Percentiles rank a stretch among this genome's conserved stretches.
These are phyloP conservation scores for Myxozyma sirexii DNA, from an alignment of 805 yeast genomes.

Conservation along the genomic window DNA sequence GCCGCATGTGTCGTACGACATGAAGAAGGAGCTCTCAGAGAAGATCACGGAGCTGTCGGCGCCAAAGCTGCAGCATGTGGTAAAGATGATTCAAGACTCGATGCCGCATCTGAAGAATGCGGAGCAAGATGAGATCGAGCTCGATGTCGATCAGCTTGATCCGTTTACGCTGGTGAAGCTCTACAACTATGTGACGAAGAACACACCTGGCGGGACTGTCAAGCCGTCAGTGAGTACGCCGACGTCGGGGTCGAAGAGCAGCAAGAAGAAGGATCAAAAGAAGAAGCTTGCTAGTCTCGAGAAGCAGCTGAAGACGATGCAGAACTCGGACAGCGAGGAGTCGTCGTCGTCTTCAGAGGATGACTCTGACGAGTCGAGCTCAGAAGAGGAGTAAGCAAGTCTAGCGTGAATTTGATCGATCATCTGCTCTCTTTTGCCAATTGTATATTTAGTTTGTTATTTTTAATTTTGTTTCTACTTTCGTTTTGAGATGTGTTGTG, in stretches of 20 bases:
- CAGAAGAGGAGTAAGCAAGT: conserved; percentile 30
- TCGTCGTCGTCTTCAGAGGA: conserved; percentile 31
- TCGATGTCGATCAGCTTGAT: conserved; percentile 92
- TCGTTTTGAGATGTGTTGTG: background rate
- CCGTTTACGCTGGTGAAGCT: conserved; percentile 78
- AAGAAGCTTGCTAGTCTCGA: conserved; percentile 71
- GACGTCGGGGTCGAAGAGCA: conserved; percentile 10
- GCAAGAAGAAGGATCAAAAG: conserved; percentile 60
- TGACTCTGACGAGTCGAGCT: conserved; percentile 32
- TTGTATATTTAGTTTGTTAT: background rate
- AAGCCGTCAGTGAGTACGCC: conserved; percentile 19
- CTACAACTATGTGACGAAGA: conserved; percentile 76
- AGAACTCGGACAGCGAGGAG: conserved; percentile 20
- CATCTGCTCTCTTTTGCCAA: background rate
- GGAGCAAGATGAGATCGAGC: conserved; percentile 79
- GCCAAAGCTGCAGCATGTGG: conserved; percentile 77
- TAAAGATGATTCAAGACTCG: conserved; percentile 80
- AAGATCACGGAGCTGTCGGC: conserved; percentile 77
- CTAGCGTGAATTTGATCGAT: background rate
- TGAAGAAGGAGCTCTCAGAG: conserved; percentile 93
- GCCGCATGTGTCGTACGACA: conserved; percentile 79
- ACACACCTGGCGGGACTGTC: conserved; percentile 34
- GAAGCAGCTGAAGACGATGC: conserved; percentile 71
- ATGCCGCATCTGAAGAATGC: conserved; percentile 59
- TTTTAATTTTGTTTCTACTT: background rate